A percentile compares a stretch with the other conserved stretches of the same genome.
Evolutionary conservation across 306 rosid genomes (phyloP).

Genomic region (Purshia tridentata): DNA sequence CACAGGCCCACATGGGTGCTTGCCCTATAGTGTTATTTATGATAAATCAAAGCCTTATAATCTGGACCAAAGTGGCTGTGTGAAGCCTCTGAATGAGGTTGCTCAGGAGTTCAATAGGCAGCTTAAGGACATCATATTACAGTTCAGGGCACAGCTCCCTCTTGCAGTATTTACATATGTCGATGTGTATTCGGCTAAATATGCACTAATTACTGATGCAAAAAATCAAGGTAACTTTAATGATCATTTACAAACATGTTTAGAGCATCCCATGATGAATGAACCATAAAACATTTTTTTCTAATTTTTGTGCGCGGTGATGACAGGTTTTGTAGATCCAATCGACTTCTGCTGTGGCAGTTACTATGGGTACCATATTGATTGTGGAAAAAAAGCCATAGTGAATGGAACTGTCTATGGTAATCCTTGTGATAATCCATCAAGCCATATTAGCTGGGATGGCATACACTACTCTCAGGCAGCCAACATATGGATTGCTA

Average conservation of each 20-base stretch:
- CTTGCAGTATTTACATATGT: constrained; percentile 61
- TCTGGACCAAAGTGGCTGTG: constrained; percentile 66
- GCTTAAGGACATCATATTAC: constrained; percentile 47
- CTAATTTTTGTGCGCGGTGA: constrained; percentile 19
- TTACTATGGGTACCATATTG: constrained; percentile 54
- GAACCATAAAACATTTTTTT: not conserved
- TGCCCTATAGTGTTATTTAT: constrained; percentile 53
- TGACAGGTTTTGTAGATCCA: constrained; percentile 76
- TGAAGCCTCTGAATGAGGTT: constrained; percentile 57
- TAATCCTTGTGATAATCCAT: constrained; percentile 66
- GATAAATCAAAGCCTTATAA: constrained; percentile 46
- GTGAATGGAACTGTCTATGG: constrained; percentile 80
- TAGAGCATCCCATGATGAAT: not conserved
- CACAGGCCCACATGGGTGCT: constrained; percentile 80
- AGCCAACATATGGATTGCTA: constrained; percentile 61
- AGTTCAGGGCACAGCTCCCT: constrained; percentile 44
- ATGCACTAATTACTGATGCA: constrained; percentile 53
- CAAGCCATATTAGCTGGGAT: constrained; percentile 77
- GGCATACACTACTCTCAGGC: constrained; percentile 87
- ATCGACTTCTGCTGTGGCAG: constrained; percentile 86
- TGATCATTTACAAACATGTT: not conserved
- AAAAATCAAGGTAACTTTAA: constrained; percentile 47
- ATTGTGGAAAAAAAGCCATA: constrained; percentile 60
- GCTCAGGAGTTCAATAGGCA: constrained; percentile 74
- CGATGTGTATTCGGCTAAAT: constrained; percentile 67